Evolutionary conservation across 345 rosid genomes (phyloP).

Genomic region (Dipteronia dyeriana): DNA sequence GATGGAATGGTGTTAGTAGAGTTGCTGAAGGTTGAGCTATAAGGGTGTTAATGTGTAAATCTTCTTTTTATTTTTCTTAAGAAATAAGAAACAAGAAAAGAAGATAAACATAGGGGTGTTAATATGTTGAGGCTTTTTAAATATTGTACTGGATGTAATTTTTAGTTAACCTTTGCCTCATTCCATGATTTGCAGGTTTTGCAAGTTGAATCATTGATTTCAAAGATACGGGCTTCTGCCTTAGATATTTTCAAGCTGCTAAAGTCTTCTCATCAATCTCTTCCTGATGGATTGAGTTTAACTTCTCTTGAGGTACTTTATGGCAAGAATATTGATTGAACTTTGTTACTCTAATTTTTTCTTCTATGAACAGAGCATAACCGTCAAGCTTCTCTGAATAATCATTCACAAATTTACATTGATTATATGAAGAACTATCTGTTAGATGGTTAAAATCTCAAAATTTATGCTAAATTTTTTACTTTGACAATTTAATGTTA

Average conservation of each 20-base stretch:
- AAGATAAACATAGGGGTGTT: neutral
- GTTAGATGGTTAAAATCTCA: conserved; percentile 10
- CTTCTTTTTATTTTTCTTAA: neutral
- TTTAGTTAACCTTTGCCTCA: conserved; percentile 18
- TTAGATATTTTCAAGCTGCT: conserved; percentile 61
- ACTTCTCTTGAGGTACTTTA: conserved; percentile 75
- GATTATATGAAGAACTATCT: conserved; percentile 1
- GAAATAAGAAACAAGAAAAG: neutral
- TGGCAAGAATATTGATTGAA: conserved; percentile 13
- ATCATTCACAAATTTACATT: neutral
- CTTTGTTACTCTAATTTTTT: neutral
- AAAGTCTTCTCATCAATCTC: conserved; percentile 45
- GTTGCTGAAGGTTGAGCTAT: neutral
- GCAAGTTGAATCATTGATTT: conserved; percentile 69
- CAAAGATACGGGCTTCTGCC: conserved; percentile 59
- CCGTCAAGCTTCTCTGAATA: conserved; percentile 6
- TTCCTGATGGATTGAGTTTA: conserved; percentile 68
- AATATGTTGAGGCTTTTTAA: neutral
- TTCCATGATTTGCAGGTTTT: conserved; percentile 57
- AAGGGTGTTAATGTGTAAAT: neutral
- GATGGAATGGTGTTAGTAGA: neutral
- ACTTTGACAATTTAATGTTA: conserved; percentile 9
- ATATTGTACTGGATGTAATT: neutral
- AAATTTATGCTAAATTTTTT: neutral
- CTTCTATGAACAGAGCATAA: conserved; percentile 4